These are phyloP conservation scores for Sisymbrium altissimum DNA, from an alignment of 345 rosid genomes.

Conservation along the genomic window DNA sequence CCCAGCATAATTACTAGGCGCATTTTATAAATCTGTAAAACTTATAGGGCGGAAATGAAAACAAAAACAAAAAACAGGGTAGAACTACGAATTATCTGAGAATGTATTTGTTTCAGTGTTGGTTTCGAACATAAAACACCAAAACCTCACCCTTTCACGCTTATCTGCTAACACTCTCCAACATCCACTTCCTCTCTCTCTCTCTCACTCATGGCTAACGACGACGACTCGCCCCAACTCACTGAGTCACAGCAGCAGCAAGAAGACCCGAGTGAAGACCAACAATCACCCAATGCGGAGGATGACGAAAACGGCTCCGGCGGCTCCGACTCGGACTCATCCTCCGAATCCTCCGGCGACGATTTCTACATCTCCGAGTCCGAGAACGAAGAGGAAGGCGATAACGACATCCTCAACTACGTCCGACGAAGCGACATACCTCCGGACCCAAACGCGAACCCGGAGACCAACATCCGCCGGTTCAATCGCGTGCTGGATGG, in stretches of 20 bases:
- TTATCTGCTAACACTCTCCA: conserved; percentile 28
- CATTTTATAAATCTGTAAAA: neutral
- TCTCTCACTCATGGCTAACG: conserved; percentile 40
- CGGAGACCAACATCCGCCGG: conserved; percentile 53
- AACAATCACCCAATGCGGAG: conserved; percentile 12
- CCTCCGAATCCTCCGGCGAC: conserved; percentile 34
- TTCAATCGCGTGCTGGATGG: conserved; percentile 43
- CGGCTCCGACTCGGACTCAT: conserved; percentile 43
- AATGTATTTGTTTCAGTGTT: neutral
- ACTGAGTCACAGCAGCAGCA: conserved; percentile 26
- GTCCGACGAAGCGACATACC: conserved; percentile 43
- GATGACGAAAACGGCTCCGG: conserved; percentile 22
- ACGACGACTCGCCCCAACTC: conserved; percentile 27
- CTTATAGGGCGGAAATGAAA: neutral
- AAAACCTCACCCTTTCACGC: conserved; percentile 24
- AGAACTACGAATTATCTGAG: neutral
- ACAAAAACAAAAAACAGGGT: neutral
- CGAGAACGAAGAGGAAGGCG: conserved; percentile 32
- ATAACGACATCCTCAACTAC: conserved; percentile 27
- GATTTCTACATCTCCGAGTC: conserved; percentile 31
- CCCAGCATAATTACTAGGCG: neutral
- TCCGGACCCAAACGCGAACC: conserved; percentile 35
- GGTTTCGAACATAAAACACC: conserved; percentile 10
- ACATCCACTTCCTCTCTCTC: conserved; percentile 24
- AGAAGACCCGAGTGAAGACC: neutral